Base-by-base conservation (phyloP, 2,329 filamentous ascomycete species). In the Bimuria novae-zelandiae region DNA sequence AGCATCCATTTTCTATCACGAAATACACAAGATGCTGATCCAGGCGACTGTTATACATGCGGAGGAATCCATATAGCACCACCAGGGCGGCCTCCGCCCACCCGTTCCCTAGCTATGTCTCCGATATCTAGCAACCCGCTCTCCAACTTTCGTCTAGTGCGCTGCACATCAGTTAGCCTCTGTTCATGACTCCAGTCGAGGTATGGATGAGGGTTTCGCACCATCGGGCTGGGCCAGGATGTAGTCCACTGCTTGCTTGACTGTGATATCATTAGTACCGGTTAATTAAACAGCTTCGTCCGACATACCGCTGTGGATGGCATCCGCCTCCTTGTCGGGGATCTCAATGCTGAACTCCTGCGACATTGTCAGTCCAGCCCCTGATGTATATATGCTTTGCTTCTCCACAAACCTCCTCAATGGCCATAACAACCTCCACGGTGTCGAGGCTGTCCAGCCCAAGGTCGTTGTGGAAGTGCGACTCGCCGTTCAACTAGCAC, bases 401-500 rank as follows among this genome's bases (percentile, higher is more conserved):
- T 40, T 32, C 22, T 52, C 60, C 50, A 66, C 77, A 61, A 79
- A 92, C 89, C 87, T 99, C 94, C 85, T 99, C 94, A 79, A 99
- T 97, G 64, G 94, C 94, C 94, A 99, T 99, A 69, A 99, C 94
- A 64, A 99, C 94, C 84, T 99, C 94, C 61, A 99, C 94, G 60
- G 94, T 97, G 77, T 99, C 94, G 77, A 99, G 85, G 80, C 89
- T 95, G 82, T 99, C 94, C 70, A 99, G 83, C 63, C 92, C 94
- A 61, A 99, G 89, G 79, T 99, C 93, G 77, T 97, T 97, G 74
- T 91, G 84, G 80, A 99, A 99, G 84, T 97, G 92, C 54, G 93
- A 88, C 49, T 81, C 82, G 60, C 85, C 79, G 71, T 87, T 90
- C 75, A 99, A 90, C 93, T 97, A 68, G 55, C 50, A 33, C 39